These are phyloP conservation scores for Zhuliangozyma blackwelliae DNA, from an alignment of 1,139 yeast species.

Conservation along the genomic window DNA sequence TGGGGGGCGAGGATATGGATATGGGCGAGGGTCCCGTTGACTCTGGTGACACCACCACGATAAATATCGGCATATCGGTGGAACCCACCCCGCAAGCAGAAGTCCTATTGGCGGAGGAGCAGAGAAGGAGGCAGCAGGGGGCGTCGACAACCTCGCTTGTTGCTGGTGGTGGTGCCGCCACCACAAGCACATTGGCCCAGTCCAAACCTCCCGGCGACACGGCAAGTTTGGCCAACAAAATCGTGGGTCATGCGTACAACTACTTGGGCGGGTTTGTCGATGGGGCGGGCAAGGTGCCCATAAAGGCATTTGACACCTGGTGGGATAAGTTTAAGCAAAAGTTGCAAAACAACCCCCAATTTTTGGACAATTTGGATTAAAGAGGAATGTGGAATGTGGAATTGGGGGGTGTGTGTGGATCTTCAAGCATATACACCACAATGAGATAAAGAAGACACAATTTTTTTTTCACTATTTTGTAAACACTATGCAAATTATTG, in stretches of 20 bases:
- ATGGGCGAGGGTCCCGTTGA: slow-evolving; percentile 23
- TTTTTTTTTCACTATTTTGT: too few species aligned
- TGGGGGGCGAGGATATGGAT: slow-evolving; percentile 33
- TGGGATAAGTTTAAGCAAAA: slow-evolving; percentile 86
- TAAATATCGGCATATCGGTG: slow-evolving; percentile 82
- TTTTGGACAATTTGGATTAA: slow-evolving; percentile 46
- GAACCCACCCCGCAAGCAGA: slow-evolving; percentile 69
- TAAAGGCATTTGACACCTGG: slow-evolving; percentile 90
- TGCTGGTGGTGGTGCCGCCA: too few species aligned
- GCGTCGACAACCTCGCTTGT: slow-evolving; percentile 18
- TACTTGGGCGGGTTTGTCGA: slow-evolving; percentile 83
- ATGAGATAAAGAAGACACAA: too few species aligned
- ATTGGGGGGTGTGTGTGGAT: too few species aligned
- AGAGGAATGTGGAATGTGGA: too few species aligned
- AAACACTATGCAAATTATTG: too few species aligned
- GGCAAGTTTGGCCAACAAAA: slow-evolving; percentile 70
- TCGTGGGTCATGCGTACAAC: slow-evolving; percentile 89
- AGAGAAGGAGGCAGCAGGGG: slow-evolving; percentile 19
- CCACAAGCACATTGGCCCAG: slow-evolving; percentile 6
- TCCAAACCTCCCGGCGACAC: slow-evolving; percentile 26
- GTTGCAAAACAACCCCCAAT: slow-evolving; percentile 74
- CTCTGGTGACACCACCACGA: slow-evolving; percentile 23
- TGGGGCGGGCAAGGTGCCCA: slow-evolving; percentile 72
- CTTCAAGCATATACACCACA: too few species aligned
- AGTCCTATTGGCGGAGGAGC: slow-evolving; percentile 36